Evolutionary conservation across 768 basidiomycete species (phyloP), one percentile per base, ranked within the genome.

Genomic region (Leccinum disarticulatum): DNA sequence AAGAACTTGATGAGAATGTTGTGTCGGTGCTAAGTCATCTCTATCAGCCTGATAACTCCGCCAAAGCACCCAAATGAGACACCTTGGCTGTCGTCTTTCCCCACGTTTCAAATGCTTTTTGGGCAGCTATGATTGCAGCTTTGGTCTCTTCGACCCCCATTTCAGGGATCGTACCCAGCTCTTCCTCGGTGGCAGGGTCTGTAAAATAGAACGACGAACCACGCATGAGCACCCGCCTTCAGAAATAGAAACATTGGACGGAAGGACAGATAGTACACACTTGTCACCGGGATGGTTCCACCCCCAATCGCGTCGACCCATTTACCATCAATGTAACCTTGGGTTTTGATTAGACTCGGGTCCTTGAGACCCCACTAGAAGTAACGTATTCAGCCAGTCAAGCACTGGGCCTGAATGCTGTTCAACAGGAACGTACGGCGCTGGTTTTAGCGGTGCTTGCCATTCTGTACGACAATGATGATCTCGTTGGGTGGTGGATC

Each of bases 131-230:
- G 61, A 98, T 94, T 28, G 95, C 97, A 63, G 85, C 79, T 66
- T 87, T 86, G 10, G 93, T 91, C 74, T 98, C 94, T 28, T 80
- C 80, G 48, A 91, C 70, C 10, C 88, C 90, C 88, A 97, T 91
- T 70, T 98, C 96, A 4, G 95, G 92, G 28, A 95, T 81, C 1
- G 83, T 87, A 14, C 95, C 96, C 49, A 98, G 83, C 59, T 84
- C 83, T 64, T 95, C 84, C 46, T 83, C 83, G 4, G 88, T 96
- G 6, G 94, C 92, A 31, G 96, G 96, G 77, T 98, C 95, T 96
- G 59, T 13, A 47, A 11, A 31, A 47, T 25, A 35, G 47, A 25
- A 58, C 6, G 4, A 27, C 22, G n/a, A 57, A 33, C 15, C 47
- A 52, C 6, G 51, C 9, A 52, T 61, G 61, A 64, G 51, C 0